Evolutionary conservation across 768 basidiomycete genomes (phyloP).

Genomic region (Amanita rimosa): DNA sequence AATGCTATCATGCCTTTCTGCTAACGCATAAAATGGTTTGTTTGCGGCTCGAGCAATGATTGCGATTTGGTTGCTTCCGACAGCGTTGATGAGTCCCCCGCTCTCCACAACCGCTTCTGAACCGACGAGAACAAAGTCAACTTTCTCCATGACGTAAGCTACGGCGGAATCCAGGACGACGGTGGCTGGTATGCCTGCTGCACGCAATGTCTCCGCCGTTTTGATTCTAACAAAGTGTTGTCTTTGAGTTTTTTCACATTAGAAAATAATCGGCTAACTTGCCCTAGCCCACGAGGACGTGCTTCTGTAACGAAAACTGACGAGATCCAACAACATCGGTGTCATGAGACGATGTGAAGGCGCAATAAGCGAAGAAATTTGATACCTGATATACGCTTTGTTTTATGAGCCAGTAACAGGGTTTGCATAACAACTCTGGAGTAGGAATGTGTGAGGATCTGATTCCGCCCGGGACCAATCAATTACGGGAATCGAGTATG

Average conservation of each 20-base stretch:
- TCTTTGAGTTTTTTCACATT: slow-evolving; percentile 7
- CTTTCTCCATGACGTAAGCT: slow-evolving; percentile 93
- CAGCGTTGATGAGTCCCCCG: slow-evolving; percentile 84
- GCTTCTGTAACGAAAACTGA: slow-evolving; percentile 95
- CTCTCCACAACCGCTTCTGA: slow-evolving; percentile 98
- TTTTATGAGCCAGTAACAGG: slow-evolving; percentile 78
- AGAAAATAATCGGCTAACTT: slow-evolving; percentile 19
- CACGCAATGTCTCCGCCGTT: slow-evolving; percentile 80
- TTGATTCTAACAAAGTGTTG: slow-evolving; percentile 48
- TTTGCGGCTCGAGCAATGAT: slow-evolving; percentile 90
- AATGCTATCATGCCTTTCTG: slow-evolving; percentile 55
- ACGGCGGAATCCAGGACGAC: slow-evolving; percentile 95
- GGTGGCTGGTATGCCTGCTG: slow-evolving; percentile 88
- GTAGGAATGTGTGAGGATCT: slow-evolving; percentile 97
- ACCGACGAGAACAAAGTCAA: slow-evolving; percentile 91
- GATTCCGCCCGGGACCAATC: slow-evolving; percentile 11
- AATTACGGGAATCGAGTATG: slow-evolving; percentile 3
- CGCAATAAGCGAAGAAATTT: slow-evolving; percentile 19
- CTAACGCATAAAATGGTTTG: slow-evolving; percentile 93
- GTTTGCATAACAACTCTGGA: slow-evolving; percentile 94
- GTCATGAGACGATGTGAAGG: slow-evolving; percentile 12
- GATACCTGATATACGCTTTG: slow-evolving; percentile 90
- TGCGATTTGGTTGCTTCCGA: slow-evolving; percentile 95
- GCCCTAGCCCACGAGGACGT: slow-evolving; percentile 83
- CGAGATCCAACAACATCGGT: slow-evolving; percentile 10